Evolutionary conservation across 2,329 filamentous ascomycete genomes (phyloP).

Genomic region (Verticillium longisporum): DNA sequence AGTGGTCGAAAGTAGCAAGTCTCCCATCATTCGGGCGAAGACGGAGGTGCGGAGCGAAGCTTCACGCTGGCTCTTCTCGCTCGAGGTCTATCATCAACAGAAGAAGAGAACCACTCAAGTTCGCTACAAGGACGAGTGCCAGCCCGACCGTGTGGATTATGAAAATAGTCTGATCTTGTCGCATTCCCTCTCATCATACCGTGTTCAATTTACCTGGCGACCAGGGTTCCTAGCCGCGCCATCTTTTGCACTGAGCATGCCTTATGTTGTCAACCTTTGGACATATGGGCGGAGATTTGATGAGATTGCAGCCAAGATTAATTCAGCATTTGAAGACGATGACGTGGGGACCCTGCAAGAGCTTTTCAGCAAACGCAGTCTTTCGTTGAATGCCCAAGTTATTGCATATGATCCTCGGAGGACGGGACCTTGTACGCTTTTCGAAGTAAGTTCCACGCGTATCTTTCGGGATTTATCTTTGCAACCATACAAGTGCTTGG

Average conservation of each 20-base stretch:
- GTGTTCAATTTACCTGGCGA: not conserved
- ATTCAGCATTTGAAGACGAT: not conserved
- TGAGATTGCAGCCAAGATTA: not conserved
- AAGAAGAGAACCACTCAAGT: not conserved
- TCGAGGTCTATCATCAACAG: not conserved
- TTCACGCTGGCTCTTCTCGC: not conserved
- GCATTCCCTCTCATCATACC: no score
- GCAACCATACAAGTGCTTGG: no score
- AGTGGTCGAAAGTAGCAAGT: not conserved
- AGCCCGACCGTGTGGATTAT: not conserved
- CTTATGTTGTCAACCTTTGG: not conserved
- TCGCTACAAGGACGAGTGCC: not conserved
- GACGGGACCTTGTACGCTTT: no score
- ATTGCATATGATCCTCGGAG: no score
- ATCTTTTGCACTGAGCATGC: not conserved
- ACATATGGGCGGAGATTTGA: not conserved
- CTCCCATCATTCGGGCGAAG: not conserved
- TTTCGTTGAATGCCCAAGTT: not conserved
- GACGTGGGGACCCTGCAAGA: not conserved
- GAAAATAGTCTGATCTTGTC: not conserved
- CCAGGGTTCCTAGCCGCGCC: not conserved
- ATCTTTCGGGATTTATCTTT: no score
- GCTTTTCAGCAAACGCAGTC: not conserved
- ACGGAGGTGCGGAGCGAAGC: not conserved
- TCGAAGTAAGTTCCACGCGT: no score